Evolutionary conservation across 192 early-diverging fungal genomes (phyloP).

Genomic region (Coemansia javaensis): DNA sequence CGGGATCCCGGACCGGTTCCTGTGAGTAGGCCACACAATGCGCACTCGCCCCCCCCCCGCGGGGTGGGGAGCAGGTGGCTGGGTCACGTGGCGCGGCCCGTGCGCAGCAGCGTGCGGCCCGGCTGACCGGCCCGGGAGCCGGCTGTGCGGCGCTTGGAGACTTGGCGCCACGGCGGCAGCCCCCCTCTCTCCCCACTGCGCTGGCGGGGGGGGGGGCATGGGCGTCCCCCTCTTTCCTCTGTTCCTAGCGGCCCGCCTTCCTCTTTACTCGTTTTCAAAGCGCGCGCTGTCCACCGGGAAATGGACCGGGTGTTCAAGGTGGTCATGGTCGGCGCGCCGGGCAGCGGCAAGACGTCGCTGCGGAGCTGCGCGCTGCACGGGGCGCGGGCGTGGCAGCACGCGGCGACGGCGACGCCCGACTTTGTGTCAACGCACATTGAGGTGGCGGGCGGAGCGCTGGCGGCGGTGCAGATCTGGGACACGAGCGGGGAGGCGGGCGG

Average conservation of each 20-base stretch:
- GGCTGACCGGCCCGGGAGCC: too few species aligned
- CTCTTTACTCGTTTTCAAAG: neutral
- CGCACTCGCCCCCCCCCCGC: too few species aligned
- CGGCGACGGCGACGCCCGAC: conserved; percentile 30
- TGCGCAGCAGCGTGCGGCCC: too few species aligned
- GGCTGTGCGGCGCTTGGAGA: too few species aligned
- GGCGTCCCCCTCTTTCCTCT: too few species aligned
- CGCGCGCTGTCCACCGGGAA: neutral
- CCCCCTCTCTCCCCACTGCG: too few species aligned
- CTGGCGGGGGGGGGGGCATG: too few species aligned
- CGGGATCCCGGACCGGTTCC: conserved; percentile 12
- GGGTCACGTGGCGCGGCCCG: too few species aligned
- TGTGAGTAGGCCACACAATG: too few species aligned
- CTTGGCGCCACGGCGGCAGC: too few species aligned
- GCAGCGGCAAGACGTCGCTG: conserved; percentile 40
- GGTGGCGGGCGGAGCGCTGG: conserved; percentile 12
- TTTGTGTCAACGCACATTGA: conserved; percentile 39
- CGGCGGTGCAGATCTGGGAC: conserved; percentile 47
- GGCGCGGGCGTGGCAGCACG: conserved; percentile 25
- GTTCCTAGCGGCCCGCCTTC: too few species aligned
- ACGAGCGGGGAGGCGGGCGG: conserved; percentile 17
- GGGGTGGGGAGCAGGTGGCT: too few species aligned
- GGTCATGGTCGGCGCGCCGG: conserved; percentile 35
- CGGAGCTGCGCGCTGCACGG: conserved; percentile 39
- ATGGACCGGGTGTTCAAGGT: conserved; percentile 36